Base-by-base conservation (phyloP, 306 rosid genomes). In the Arachis hypogaea region DNA sequence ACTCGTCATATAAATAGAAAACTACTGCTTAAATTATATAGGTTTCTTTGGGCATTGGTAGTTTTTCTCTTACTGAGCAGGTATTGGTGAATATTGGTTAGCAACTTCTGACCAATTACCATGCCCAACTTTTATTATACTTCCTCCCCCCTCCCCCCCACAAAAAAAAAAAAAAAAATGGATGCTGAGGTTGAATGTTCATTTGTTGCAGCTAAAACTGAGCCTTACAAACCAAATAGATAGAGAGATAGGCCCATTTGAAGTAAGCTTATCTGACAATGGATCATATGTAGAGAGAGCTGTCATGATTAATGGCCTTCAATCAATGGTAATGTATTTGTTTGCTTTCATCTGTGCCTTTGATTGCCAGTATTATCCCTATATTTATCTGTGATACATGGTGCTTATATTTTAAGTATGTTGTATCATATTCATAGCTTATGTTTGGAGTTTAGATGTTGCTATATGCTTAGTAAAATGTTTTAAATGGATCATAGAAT, bases 221-320 rank as follows among this genome's bases (percentile, higher is more conserved):
- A 89, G 81, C 28, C 83, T 94, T 68, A 68, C 82, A 63, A 92
- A 92, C 81, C 90, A 84, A 80, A 84, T 94, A 50, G 98, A 92
- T 49, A 82, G 82, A 81, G 94, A 83, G 84, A 68, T 92, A 54
- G 96, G 99, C 63, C 99, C 99, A 2, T 90, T 94, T 77, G 96
- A 88, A 81, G 92, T 94, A 82, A 85, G 79, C 69, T 77, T 94
- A 71, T 84, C 88, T 18, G 84, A 84, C 63, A 84, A 79, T 66
- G 86, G 76, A 71, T 84, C 84, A 54, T 78, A 18, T 33, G 93
- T 81, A 40, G 95, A 86, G 77, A 84, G 85, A 28, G 88, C 67
- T 36, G 83, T 94, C 52, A 69, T 82, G 88, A 81, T 94, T 68
- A 92, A 88, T 76, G 98, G 99, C 84, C 97, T 87, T 56, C 97